phyloP scores from a whole-genome alignment of 2,329 filamentous ascomycete genomes.

The Fusarium tjaetaba region DNA sequence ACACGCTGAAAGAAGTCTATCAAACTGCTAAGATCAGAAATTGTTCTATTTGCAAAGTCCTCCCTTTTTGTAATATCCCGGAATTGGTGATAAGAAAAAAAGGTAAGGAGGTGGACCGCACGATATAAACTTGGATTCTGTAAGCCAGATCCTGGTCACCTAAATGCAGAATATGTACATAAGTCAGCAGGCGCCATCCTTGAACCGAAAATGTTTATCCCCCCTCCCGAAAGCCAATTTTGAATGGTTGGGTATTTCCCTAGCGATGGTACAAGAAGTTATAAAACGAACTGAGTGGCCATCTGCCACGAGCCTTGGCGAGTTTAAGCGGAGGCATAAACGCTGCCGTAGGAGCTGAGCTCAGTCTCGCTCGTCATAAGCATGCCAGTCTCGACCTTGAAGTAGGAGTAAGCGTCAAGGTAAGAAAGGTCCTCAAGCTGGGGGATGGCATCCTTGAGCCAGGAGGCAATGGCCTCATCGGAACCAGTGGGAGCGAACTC shows the following conservation, averaged over 20 bases:
- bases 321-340: constrained; percentile 56
- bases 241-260: constrained; percentile 47
- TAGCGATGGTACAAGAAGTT: constrained; percentile 53
- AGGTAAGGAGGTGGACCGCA: constrained; percentile 17
- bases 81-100: constrained; percentile 14
- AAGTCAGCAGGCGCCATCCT: constrained; percentile 41
- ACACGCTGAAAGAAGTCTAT: constrained; percentile 29
- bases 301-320: neutral
- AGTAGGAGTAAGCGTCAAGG: constrained; percentile 67
- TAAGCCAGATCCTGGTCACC: constrained; percentile 14
- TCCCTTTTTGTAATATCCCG: constrained; percentile 18
- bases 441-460: constrained; percentile 61
- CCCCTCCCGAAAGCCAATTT: constrained; percentile 37
- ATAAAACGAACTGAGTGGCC: constrained; percentile 34
- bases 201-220: constrained; percentile 35
- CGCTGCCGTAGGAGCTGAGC: constrained; percentile 60
- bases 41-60: constrained; percentile 32
- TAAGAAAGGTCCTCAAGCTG: constrained; percentile 60
- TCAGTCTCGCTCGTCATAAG: constrained; percentile 53
- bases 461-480: constrained; percentile 53
- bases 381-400: constrained; percentile 58
- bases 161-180: constrained; percentile 47
- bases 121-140: constrained; percentile 5
- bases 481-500: constrained; percentile 68
- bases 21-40: constrained; percentile 28